phyloP scores from a whole-genome alignment of 2,329 filamentous ascomycete genomes.

The Cercospora janseana region DNA sequence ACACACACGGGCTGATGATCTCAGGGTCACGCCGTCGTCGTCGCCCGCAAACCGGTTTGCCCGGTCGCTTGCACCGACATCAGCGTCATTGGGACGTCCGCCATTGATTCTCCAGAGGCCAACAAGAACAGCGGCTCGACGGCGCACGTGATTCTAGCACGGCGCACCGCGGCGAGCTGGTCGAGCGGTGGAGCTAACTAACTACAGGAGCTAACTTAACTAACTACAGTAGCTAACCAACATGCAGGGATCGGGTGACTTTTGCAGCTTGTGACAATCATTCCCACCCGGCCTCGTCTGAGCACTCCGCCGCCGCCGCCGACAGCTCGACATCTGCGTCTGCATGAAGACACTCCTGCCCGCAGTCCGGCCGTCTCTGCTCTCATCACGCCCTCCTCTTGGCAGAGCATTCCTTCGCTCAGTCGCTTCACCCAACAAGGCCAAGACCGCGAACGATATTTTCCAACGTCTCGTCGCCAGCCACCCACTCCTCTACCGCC shows the following conservation, averaged over 20 bases:
- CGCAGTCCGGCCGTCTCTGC: background rate
- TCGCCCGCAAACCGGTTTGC: slow-evolving; percentile 2
- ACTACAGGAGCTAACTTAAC: background rate
- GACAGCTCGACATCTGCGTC: background rate
- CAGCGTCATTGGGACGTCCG: slow-evolving; percentile 1
- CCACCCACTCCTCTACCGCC: slow-evolving; percentile 20
- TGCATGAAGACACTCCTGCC: slow-evolving; percentile 10
- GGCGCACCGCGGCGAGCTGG: background rate
- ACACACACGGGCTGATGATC: too few species aligned
- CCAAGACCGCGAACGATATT: slow-evolving; percentile 13
- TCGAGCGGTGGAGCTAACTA: too few species aligned
- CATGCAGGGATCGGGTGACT: slow-evolving; percentile 1
- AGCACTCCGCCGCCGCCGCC: too few species aligned
- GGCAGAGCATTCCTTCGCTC: background rate
- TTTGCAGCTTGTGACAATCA: slow-evolving; percentile 3
- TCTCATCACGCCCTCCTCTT: slow-evolving; percentile 1
- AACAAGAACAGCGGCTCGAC: too few species aligned
- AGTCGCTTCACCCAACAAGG: slow-evolving; percentile 6
- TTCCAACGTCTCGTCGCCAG: slow-evolving; percentile 18
- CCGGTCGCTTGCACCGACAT: background rate
- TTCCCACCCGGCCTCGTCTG: background rate
- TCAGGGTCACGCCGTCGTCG: too few species aligned
- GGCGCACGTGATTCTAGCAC: too few species aligned
- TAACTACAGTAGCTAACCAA: background rate
- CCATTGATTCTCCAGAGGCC: too few species aligned